Percentiles rank a stretch among this genome's conserved stretches.
Conservation (phyloP, 768 basidiomycete genomes). For the Guyanaporus albipodus region DNA sequence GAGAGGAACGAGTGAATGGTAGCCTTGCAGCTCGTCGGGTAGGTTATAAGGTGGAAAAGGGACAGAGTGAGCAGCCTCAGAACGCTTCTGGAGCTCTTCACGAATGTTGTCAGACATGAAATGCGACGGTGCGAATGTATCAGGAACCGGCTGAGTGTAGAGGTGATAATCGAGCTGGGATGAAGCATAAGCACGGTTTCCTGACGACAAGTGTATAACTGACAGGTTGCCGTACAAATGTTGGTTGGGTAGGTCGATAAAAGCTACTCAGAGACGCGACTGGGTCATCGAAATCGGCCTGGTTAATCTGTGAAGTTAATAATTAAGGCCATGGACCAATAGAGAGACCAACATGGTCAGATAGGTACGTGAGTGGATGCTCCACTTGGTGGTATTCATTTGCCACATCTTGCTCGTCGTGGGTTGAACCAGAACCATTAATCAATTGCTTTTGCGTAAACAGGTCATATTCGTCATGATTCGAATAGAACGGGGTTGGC, state of each 20-base stretch:
- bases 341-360: conserved; percentile 21
- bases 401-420: conserved; percentile 14
- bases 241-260: conserved; percentile 38
- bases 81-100: conserved; percentile 50
- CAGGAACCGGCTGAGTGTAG: conserved; percentile 70
- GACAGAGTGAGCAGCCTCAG: conserved; percentile 39
- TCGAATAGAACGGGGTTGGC: conserved; percentile 27
- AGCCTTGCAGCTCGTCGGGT: conserved; percentile 87
- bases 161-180: conserved; percentile 86
- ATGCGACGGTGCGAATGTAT: conserved; percentile 56
- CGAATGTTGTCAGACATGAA: conserved; percentile 83
- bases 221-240: conserved; percentile 71
- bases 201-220: conserved; percentile 14
- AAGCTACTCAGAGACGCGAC: conserved; percentile 30
- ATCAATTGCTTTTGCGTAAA: conserved; percentile 16
- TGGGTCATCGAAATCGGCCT: conserved; percentile 32
- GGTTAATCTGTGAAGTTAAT: conserved; percentile 3
- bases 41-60: conserved; percentile 49
- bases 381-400: conserved; percentile 24
- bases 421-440: conserved; percentile 4
- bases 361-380: conserved; percentile 17
- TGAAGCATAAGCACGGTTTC: neutral
- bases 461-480: conserved; percentile 39
- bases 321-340: neutral
- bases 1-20: conserved; percentile 81